Conservation (phyloP, 805 yeast genomes). For the Ogataea philodendri region DNA sequence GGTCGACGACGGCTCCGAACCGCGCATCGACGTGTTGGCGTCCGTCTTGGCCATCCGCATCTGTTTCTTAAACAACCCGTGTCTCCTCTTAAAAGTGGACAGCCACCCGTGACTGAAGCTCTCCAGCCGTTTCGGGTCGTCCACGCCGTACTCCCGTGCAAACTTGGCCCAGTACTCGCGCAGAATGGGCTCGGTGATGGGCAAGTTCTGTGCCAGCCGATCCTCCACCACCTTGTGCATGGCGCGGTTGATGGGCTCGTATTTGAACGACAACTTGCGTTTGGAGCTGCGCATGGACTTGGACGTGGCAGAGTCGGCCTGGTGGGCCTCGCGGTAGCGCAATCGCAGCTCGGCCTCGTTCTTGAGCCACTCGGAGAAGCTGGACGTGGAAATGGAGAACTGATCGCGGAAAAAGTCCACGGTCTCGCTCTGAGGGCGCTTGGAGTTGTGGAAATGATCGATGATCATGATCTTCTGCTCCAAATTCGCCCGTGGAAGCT, state of each 20-base stretch:
- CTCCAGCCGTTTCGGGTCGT: slow-evolving; percentile 55
- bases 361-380: slow-evolving; percentile 61
- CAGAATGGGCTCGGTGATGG: slow-evolving; percentile 53
- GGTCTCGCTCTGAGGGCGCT: slow-evolving; percentile 55
- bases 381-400: slow-evolving; percentile 56
- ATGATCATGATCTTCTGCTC: slow-evolving; percentile 58
- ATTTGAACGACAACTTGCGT: slow-evolving; percentile 51
- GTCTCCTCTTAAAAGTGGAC: slow-evolving; percentile 57
- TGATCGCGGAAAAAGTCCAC: slow-evolving; percentile 51
- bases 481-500: slow-evolving; percentile 51
- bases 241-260: slow-evolving; percentile 55
- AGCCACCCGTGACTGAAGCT: slow-evolving; percentile 65
- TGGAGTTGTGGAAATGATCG: slow-evolving; percentile 47
- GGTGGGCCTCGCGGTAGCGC: slow-evolving; percentile 38
- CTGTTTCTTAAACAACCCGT: slow-evolving; percentile 33
- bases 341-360: slow-evolving; percentile 49
- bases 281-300: slow-evolving; percentile 33
- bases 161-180: slow-evolving; percentile 55
- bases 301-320: slow-evolving; percentile 23
- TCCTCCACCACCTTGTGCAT: slow-evolving; percentile 55
- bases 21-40: slow-evolving; percentile 1
- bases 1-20: slow-evolving; percentile 1
- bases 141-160: slow-evolving; percentile 56
- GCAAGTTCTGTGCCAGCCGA: slow-evolving; percentile 41
- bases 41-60: slow-evolving; percentile 10